phyloP scores from a whole-genome alignment of 352 stramenopile genomes.

The Blastocystis sp. region DNA sequence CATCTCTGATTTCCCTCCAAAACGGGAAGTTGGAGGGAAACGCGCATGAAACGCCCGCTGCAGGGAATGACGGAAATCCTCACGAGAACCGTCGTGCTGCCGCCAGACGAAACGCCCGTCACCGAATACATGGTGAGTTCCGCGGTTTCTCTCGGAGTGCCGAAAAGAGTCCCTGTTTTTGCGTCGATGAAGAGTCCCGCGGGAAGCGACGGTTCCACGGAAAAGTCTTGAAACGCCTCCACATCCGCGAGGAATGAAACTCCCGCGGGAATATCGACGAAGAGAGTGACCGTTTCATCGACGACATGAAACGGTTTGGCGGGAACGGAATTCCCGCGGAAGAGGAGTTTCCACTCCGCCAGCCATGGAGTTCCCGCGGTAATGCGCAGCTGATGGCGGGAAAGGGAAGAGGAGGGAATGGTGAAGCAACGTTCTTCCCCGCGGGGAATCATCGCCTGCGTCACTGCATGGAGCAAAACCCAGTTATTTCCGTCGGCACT shows the following conservation, averaged over 20 bases:
- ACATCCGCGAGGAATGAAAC: background rate
- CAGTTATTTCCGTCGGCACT: background rate
- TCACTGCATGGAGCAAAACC: background rate
- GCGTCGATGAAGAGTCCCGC: slow-evolving; percentile 20
- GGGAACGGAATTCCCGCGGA: too few relatives aligned
- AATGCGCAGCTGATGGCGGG: background rate
- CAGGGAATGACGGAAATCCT: too few relatives aligned
- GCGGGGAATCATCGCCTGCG: background rate
- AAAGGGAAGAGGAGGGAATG: background rate
- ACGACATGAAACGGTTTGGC: too few relatives aligned
- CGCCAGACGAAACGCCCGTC: too few relatives aligned
- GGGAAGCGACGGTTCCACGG: background rate
- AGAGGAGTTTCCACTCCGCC: background rate
- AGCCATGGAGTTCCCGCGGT: background rate
- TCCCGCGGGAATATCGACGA: background rate
- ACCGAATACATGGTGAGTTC: too few relatives aligned
- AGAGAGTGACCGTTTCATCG: too few relatives aligned
- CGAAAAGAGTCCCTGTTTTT: background rate
- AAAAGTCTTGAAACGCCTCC: background rate
- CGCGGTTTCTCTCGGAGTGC: background rate
- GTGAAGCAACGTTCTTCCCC: background rate
- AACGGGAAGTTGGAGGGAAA: too few relatives aligned
- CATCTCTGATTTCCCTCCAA: too few relatives aligned
- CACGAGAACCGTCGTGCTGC: too few relatives aligned
- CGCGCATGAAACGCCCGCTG: too few relatives aligned